Evolutionary conservation across 2,329 filamentous ascomycete genomes (phyloP).

Genomic region (Penicillium concentricum): DNA sequence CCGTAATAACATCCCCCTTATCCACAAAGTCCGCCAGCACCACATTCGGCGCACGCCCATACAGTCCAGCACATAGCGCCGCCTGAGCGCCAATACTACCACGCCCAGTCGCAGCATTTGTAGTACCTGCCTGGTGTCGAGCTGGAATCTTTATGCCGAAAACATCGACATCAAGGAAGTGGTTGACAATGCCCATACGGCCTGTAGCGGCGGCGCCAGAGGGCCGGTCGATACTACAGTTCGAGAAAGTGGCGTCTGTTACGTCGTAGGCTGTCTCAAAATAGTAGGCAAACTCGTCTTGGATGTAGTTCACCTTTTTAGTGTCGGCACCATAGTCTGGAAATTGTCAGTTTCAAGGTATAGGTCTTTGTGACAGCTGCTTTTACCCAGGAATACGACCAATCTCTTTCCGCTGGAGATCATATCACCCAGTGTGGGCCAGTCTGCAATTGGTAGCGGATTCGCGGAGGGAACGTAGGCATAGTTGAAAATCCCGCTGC

Average conservation of each 20-base stretch:
- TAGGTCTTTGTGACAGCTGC: not conserved
- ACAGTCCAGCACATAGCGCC: conserved; percentile 37
- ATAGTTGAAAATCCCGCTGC: conserved; percentile 34
- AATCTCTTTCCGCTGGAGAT: conserved; percentile 44
- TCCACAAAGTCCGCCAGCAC: conserved; percentile 49
- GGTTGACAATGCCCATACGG: conserved; percentile 51
- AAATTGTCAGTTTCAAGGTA: not conserved
- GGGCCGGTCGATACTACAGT: conserved; percentile 48
- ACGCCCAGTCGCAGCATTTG: conserved; percentile 45
- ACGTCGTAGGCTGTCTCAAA: conserved; percentile 49
- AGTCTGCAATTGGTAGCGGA: conserved; percentile 37
- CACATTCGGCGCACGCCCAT: conserved; percentile 43
- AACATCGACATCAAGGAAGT: conserved; percentile 47
- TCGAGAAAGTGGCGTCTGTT: conserved; percentile 40
- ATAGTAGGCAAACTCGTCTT: conserved; percentile 46
- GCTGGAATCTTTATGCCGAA: conserved; percentile 46
- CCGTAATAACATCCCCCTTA: conserved; percentile 44
- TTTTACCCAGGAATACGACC: conserved; percentile 44
- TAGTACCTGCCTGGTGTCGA: conserved; percentile 36
- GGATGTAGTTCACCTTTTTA: conserved; percentile 41
- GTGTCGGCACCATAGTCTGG: conserved; percentile 44
- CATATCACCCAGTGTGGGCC: conserved; percentile 46
- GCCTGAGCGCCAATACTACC: conserved; percentile 47
- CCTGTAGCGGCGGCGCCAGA: conserved; percentile 36
- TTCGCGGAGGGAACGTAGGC: conserved; percentile 38